Conservation (phyloP, 148 eudicot species). For the Silene uniflora region DNA sequence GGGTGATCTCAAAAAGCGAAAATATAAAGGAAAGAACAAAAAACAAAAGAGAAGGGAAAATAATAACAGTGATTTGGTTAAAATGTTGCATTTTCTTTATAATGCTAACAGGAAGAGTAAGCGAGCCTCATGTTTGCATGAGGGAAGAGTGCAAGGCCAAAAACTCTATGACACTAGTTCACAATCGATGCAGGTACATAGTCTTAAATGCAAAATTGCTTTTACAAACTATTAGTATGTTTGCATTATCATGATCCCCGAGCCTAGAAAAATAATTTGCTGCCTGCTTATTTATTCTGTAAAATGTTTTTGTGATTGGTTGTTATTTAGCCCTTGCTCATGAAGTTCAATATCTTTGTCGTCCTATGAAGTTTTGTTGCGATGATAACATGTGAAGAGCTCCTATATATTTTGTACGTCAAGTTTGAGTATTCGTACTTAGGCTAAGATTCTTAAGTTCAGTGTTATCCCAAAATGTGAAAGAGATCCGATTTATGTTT, state of each 20-base stretch:
- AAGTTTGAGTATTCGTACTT: background rate
- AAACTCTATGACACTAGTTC: slow-evolving; percentile 88
- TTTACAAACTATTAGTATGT: background rate
- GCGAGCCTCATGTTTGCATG: slow-evolving; percentile 71
- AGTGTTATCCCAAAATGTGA: too few relatives aligned
- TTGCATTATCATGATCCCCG: background rate
- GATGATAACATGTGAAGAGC: slow-evolving; percentile 1
- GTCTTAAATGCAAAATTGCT: background rate
- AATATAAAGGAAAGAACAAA: too few relatives aligned
- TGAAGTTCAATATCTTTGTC: background rate
- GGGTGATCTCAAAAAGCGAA: too few relatives aligned
- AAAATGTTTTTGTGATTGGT: background rate
- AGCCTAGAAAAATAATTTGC: background rate
- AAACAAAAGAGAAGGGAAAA: too few relatives aligned
- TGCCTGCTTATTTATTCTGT: background rate
- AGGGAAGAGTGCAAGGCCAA: slow-evolving; percentile 82
- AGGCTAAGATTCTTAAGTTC: background rate
- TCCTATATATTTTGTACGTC: background rate
- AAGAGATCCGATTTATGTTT: background rate
- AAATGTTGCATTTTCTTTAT: slow-evolving; percentile 3
- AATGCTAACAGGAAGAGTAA: slow-evolving; percentile 63
- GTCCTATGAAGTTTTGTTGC: background rate
- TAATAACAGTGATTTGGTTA: background rate
- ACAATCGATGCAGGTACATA: slow-evolving; percentile 87
- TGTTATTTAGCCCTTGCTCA: background rate